Conservation (phyloP, 768 basidiomycete species). For the Xerocomus brunneocitrinus region DNA sequence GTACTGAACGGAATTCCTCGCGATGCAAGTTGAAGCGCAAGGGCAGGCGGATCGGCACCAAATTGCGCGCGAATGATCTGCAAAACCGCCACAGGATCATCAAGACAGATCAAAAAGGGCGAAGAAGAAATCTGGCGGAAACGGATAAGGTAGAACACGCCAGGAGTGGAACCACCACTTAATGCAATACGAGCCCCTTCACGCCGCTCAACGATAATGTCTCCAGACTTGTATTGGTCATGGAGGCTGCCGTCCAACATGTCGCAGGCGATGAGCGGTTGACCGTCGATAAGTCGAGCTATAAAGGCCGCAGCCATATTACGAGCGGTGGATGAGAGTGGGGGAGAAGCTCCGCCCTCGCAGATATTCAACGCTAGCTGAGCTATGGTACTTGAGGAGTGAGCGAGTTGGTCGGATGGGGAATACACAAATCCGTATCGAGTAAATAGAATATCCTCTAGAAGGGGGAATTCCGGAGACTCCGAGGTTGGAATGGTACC, state of each 20-base stretch:
- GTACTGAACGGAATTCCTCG: not conserved
- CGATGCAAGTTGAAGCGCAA: not conserved
- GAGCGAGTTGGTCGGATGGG: not conserved
- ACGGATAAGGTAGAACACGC: not conserved
- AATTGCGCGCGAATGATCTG: not conserved
- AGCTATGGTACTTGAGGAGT: not conserved
- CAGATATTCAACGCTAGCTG: not conserved
- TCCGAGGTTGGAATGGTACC: not conserved
- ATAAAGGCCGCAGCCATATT: not conserved
- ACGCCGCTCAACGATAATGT: not conserved
- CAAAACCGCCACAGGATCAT: not conserved
- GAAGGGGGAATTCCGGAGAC: not conserved
- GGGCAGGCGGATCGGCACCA: not conserved
- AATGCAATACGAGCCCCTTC: not conserved
- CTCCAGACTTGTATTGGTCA: not conserved
- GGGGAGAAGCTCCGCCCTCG: not conserved
- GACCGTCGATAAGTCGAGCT: not conserved
- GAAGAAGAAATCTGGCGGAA: not conserved
- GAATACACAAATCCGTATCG: slow-evolving; percentile 1
- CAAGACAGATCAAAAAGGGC: not conserved
- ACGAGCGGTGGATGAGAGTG: not conserved
- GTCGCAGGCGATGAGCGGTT: not conserved
- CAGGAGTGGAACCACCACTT: not conserved
- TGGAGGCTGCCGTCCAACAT: not conserved
- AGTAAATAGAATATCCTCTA: not conserved